Base-by-base conservation (phyloP, 352 stramenopile species). In the Elongisporangium undulatum region DNA sequence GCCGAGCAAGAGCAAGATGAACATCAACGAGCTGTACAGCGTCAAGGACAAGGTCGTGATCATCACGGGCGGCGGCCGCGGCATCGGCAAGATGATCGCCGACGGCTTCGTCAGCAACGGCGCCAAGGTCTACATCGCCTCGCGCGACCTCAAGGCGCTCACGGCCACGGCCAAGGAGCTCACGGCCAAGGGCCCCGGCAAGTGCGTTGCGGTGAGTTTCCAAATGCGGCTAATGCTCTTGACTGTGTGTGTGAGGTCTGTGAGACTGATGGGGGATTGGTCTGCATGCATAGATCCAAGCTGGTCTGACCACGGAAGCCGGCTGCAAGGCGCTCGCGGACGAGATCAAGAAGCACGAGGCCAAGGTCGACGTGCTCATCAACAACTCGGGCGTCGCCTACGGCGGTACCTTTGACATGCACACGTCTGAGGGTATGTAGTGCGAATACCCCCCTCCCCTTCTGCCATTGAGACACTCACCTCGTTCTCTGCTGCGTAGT, bases 41-140 rank as follows among this genome's bases (percentile, higher is more conserved):
- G 77, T 94, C 23, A 72, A 81, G 66, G 75, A 74, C 63, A 90
- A 90, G 60, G 67, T 89, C 39, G 91, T 98, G 22, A 61, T 98
- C 7, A 82, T 98, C 59, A 98, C 94, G 19, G 96, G 96, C 56
- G 95, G 95, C 49, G 94, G 87, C 34, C 79, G 90, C 45, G 96
- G 96, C 39, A 98, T 99, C 68, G 96, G 96, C 54, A 84, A 89
- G 58, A 98, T 98, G 94, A 98, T 99, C 62, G 92, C 95, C 53
- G 88, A 95, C 62, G 91, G 90, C 15, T 98, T 98, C 71, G 82
- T 94, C 20, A 67, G 81, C 50, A 97, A 97, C 59, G 88, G 90
- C 58, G 92, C 92, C 53, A 98, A 91, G 63, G 95, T 99, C 9
- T 90, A 98, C 58, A 85, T 99, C 45, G 93, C 89, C 0, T 95